A percentile compares a stretch with the other conserved stretches of the same genome.
Conservation (phyloP, 2,329 filamentous ascomycete species). For the Coleophoma eucalyptorum region DNA sequence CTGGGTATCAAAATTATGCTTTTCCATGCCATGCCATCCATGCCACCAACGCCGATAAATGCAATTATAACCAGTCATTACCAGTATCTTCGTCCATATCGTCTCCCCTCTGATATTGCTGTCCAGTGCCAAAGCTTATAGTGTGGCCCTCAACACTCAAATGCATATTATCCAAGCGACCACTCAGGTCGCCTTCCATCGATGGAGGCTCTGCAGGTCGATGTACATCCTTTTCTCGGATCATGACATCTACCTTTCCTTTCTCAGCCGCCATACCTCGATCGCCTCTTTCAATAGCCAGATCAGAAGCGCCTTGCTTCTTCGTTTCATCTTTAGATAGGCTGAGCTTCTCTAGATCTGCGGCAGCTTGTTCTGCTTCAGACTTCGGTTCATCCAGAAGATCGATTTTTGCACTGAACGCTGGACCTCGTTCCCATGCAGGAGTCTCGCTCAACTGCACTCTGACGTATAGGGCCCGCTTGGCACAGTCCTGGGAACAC, state of each 20-base stretch:
- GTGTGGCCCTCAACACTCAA: conserved; percentile 26
- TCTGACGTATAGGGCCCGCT: conserved; percentile 77
- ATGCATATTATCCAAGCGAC: conserved; percentile 23
- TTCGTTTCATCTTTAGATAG: conserved; percentile 37
- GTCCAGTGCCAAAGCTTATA: conserved; percentile 17
- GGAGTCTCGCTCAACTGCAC: conserved; percentile 84
- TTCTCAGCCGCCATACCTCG: conserved; percentile 15
- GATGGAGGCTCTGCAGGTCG: conserved; percentile 35
- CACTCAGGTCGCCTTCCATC: conserved; percentile 27
- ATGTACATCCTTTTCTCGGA: conserved; percentile 47
- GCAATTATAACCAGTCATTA: conserved; percentile 15
- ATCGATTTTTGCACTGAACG: conserved; percentile 41
- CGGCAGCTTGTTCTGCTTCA: conserved; percentile 25
- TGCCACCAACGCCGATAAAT: background rate
- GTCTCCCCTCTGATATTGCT: conserved; percentile 8
- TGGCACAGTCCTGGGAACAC: conserved; percentile 79
- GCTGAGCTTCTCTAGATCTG: conserved; percentile 32
- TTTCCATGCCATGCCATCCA: too few species aligned
- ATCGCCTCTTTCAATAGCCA: conserved; percentile 48
- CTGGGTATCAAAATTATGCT: too few species aligned
- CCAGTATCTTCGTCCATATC: conserved; percentile 13
- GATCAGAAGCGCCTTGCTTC: conserved; percentile 34
- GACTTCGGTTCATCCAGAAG: conserved; percentile 63
- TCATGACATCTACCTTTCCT: conserved; percentile 40
- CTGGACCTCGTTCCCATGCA: conserved; percentile 69